Evolutionary conservation across 2,329 filamentous ascomycete genomes (phyloP).

Genomic region (Scleromitrula shiraiana): DNA sequence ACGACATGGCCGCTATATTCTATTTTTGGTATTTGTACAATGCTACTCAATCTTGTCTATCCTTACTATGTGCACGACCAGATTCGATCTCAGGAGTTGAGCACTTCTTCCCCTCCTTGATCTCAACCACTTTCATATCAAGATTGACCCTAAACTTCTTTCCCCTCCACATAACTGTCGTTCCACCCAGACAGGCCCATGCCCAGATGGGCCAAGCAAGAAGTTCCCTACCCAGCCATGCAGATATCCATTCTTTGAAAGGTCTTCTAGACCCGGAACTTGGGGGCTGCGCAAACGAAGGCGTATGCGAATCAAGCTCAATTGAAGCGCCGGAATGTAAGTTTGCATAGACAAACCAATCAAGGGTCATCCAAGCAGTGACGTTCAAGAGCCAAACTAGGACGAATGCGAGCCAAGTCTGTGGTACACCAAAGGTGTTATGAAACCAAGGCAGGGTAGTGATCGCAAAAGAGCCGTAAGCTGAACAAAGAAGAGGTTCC

Average conservation of each 20-base stretch:
- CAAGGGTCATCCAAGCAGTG: constrained; percentile 62
- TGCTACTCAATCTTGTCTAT: constrained; percentile 21
- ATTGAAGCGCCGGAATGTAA: constrained; percentile 68
- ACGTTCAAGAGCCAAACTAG: constrained; percentile 60
- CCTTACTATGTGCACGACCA: constrained; percentile 20
- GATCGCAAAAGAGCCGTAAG: constrained; percentile 70
- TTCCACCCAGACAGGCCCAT: constrained; percentile 82
- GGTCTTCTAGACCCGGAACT: constrained; percentile 41
- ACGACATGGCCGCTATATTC: too few species aligned
- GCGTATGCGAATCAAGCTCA: constrained; percentile 63
- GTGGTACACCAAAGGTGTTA: constrained; percentile 42
- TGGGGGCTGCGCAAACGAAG: constrained; percentile 65
- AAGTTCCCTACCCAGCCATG: constrained; percentile 78
- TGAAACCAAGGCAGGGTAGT: constrained; percentile 64
- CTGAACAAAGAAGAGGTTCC: constrained; percentile 76
- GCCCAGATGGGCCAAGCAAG: constrained; percentile 85
- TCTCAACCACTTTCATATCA: constrained; percentile 71
- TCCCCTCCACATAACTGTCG: constrained; percentile 81
- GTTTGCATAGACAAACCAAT: constrained; percentile 64
- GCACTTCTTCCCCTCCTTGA: constrained; percentile 11
- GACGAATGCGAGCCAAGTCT: constrained; percentile 60
- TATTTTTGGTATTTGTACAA: constrained; percentile 1
- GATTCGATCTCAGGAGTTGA: constrained; percentile 12
- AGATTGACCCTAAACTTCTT: constrained; percentile 72
- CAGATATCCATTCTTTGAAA: constrained; percentile 64